These are phyloP conservation scores for Rhodotorula sp. DNA, from an alignment of 1,284 basidiomycete species.

Conservation along the genomic window DNA sequence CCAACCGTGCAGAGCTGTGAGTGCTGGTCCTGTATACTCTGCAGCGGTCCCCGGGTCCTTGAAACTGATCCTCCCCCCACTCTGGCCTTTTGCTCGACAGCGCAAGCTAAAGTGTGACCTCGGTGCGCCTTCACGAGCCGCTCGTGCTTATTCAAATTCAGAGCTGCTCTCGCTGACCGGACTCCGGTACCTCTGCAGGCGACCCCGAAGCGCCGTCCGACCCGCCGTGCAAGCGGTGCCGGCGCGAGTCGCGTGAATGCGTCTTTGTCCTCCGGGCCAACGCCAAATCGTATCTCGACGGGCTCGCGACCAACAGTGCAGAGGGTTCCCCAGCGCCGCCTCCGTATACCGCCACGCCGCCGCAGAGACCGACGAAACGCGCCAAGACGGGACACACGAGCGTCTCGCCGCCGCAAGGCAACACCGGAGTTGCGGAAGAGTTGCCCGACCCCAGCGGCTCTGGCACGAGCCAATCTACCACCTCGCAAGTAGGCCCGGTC, in stretches of 20 bases:
- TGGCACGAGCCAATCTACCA: not conserved
- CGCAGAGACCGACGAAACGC: not conserved
- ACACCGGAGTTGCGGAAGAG: not conserved
- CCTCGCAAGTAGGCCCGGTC: not conserved
- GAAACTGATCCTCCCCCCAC: not conserved
- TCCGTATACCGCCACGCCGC: not conserved
- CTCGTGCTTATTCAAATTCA: too few relatives aligned
- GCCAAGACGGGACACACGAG: not conserved
- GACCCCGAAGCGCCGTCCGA: slow-evolving; percentile 53
- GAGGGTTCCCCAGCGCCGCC: not conserved
- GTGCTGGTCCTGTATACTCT: not conserved
- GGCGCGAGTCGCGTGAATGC: slow-evolving; percentile 53
- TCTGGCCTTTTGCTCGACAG: slow-evolving; percentile 10
- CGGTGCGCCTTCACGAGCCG: slow-evolving; percentile 36
- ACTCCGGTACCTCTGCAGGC: slow-evolving; percentile 1
- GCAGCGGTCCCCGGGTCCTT: too few relatives aligned
- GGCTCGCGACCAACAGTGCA: not conserved
- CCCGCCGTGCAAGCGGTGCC: slow-evolving; percentile 53
- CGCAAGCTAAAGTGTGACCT: slow-evolving; percentile 54
- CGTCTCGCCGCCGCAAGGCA: not conserved
- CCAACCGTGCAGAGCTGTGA: slow-evolving; percentile 25
- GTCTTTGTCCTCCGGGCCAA: slow-evolving; percentile 46
- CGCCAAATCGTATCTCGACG: slow-evolving; percentile 14
- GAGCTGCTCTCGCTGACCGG: not conserved
- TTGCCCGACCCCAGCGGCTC: too few relatives aligned